These are phyloP conservation scores for Cadophora sp. DNA, from an alignment of 2,329 filamentous ascomycete species.

Conservation along the genomic window DNA sequence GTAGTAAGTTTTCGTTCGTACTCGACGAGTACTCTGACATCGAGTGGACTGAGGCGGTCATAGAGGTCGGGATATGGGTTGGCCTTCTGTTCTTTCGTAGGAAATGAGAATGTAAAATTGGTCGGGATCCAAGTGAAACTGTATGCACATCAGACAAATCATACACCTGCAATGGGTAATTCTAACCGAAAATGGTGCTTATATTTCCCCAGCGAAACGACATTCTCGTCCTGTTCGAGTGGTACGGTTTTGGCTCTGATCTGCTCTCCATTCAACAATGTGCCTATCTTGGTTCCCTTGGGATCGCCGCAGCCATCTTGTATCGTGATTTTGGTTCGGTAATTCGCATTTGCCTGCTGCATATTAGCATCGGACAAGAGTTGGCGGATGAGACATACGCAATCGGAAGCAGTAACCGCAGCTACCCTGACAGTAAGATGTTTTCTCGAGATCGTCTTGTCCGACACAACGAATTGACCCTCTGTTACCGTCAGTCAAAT, in stretches of 20 bases:
- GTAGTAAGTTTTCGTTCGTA: slow-evolving; percentile 77
- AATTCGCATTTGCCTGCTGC: slow-evolving; percentile 31
- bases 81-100: slow-evolving; percentile 71
- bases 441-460: slow-evolving; percentile 86
- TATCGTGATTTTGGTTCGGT: slow-evolving; percentile 72
- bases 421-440: slow-evolving; percentile 82
- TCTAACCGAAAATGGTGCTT: slow-evolving; percentile 65
- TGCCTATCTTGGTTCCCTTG: slow-evolving; percentile 80
- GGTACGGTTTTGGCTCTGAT: slow-evolving; percentile 67
- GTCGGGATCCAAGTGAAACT: slow-evolving; percentile 82
- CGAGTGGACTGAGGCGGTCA: slow-evolving; percentile 77
- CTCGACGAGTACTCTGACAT: slow-evolving; percentile 82
- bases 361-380: slow-evolving; percentile 14
- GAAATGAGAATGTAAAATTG: slow-evolving; percentile 82
- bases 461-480: slow-evolving; percentile 71
- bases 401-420: slow-evolving; percentile 68
- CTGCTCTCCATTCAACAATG: slow-evolving; percentile 74
- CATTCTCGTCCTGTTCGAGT: slow-evolving; percentile 64
- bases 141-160: neutral
- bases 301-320: slow-evolving; percentile 63
- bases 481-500: slow-evolving; percentile 50
- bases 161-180: slow-evolving; percentile 10
- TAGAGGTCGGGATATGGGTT: slow-evolving; percentile 69
- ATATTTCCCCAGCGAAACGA: slow-evolving; percentile 76
- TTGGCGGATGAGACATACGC: slow-evolving; percentile 54